phyloP scores from a whole-genome alignment of 2,329 filamentous ascomycete species.

The Paraphoma chrysanthemicola region DNA sequence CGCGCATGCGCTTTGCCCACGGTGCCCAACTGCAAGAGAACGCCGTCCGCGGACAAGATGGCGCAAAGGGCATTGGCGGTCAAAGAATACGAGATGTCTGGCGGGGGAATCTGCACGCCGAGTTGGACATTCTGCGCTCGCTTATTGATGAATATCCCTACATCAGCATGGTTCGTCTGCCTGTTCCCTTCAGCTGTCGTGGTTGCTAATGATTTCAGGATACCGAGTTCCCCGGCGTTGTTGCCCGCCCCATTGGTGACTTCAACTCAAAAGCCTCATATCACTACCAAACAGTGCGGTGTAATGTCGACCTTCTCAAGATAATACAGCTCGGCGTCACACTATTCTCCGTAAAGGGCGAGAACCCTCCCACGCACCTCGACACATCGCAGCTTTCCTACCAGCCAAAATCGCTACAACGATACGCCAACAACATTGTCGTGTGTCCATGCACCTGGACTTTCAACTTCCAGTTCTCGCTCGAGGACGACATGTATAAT shows the following conservation, averaged over 20 bases:
- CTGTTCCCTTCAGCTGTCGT: neutral
- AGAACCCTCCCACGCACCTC: slow-evolving; percentile 78
- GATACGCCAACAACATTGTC: slow-evolving; percentile 60
- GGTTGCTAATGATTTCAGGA: slow-evolving; percentile 65
- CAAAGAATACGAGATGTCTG: slow-evolving; percentile 94
- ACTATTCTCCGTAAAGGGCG: slow-evolving; percentile 88
- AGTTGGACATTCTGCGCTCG: slow-evolving; percentile 84
- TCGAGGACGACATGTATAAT: slow-evolving; percentile 97
- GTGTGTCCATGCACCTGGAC: slow-evolving; percentile 92
- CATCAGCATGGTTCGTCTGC: slow-evolving; percentile 85
- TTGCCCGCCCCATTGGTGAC: slow-evolving; percentile 91
- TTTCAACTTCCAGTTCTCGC: slow-evolving; percentile 97
- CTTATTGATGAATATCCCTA: slow-evolving; percentile 92
- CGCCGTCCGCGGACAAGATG: slow-evolving; percentile 59
- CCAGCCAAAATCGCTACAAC: slow-evolving; percentile 54
- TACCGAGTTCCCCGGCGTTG: slow-evolving; percentile 97
- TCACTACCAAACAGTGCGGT: slow-evolving; percentile 96
- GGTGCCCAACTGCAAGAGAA: slow-evolving; percentile 65
- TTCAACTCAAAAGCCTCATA: slow-evolving; percentile 97
- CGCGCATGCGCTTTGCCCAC: slow-evolving; percentile 85
- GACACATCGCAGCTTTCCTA: slow-evolving; percentile 53
- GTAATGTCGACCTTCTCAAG: slow-evolving; percentile 96
- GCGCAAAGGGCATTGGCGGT: slow-evolving; percentile 64
- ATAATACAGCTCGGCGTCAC: slow-evolving; percentile 97
- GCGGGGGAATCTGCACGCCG: slow-evolving; percentile 88